Conservation (phyloP, 768 basidiomycete genomes). For the Suillus decipiens region DNA sequence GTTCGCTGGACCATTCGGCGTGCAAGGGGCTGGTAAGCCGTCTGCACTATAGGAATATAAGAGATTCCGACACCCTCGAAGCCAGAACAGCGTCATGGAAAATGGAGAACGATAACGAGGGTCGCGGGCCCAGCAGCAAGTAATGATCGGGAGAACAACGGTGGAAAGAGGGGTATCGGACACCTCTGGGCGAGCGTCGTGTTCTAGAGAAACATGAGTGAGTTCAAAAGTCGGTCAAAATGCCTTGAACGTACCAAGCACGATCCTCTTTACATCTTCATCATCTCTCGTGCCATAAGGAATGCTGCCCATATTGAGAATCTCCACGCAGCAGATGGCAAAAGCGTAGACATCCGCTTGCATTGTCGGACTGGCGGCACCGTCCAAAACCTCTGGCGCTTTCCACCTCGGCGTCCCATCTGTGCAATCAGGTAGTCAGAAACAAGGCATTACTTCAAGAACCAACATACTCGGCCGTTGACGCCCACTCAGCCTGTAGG, state of each 20-base stretch:
- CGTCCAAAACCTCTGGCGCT: conserved; percentile 65
- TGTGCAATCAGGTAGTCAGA: conserved; percentile 22
- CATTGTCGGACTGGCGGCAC: conserved; percentile 47
- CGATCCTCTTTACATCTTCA: conserved; percentile 49
- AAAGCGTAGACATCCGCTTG: conserved; percentile 71
- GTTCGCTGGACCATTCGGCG: neutral
- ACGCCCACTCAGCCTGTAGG: conserved; percentile 58
- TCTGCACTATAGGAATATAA: neutral
- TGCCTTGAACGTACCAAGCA: conserved; percentile 44
- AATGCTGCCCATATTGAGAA: conserved; percentile 59
- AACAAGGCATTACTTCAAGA: neutral
- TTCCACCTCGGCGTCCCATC: conserved; percentile 73
- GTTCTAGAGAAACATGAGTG: conserved; percentile 35
- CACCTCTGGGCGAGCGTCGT: conserved; percentile 52
- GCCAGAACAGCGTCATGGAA: conserved; percentile 8
- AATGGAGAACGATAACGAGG: conserved; percentile 58
- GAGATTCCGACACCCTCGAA: neutral
- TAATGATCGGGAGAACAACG: conserved; percentile 45
- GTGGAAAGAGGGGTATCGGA: conserved; percentile 39
- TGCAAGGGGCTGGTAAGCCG: neutral
- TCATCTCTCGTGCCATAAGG: conserved; percentile 60
- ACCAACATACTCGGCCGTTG: conserved; percentile 45
- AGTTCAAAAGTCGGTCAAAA: conserved; percentile 22
- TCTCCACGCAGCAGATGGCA: conserved; percentile 64
- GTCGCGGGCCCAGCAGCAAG: conserved; percentile 56